Evolutionary conservation across 345 rosid genomes (phyloP), one percentile per base, ranked within the genome.

Genomic region (Gossypium herbaceum): DNA sequence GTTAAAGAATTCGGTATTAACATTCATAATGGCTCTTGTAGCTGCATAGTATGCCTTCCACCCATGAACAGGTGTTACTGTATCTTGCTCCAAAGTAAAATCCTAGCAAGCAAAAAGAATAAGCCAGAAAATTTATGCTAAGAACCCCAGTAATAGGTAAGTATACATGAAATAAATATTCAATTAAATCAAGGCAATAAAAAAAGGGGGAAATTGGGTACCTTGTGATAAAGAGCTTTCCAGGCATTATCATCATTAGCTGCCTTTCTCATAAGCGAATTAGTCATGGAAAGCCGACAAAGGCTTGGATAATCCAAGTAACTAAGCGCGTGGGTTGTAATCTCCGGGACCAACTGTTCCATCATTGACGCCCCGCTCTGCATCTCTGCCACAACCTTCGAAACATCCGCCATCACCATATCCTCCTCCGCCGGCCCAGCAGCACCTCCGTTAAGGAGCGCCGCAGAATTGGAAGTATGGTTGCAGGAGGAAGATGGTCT

Each of bases 281-380:
- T 96, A 58, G 99, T 96, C 99, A 96, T 96, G 1, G 99, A 96
- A 75, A 96, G 86, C 50, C 98, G 82, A 80, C 98, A 94, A 71
- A 94, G 82, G 81, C 98, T 94, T 1, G 97, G 92, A 79, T 88
- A 96, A 88, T 96, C 99, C 91, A 96, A 84, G 75, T 93, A 96
- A 81, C 98, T 96, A 10, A 96, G 97, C 24, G 97, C 92, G 86
- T 96, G 99, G 0, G 99, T 91, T 22, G 94, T 96, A 78, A 96
- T 96, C 85, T 96, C 99, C 41, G 99, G 98, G 29, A 93, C 99
- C 79, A 96, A 81, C 86, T 93, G 99, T 86, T 96, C 98, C 98
- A 93, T 96, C 99, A 96, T 96, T 10, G 99, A 93, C 54, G 93
- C 92, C 1, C 94, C 97, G 17, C 86, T 87, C 48, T 87, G 87